phyloP scores from a whole-genome alignment of 2,329 filamentous ascomycete genomes.

The Arthrocladium fulminans region DNA sequence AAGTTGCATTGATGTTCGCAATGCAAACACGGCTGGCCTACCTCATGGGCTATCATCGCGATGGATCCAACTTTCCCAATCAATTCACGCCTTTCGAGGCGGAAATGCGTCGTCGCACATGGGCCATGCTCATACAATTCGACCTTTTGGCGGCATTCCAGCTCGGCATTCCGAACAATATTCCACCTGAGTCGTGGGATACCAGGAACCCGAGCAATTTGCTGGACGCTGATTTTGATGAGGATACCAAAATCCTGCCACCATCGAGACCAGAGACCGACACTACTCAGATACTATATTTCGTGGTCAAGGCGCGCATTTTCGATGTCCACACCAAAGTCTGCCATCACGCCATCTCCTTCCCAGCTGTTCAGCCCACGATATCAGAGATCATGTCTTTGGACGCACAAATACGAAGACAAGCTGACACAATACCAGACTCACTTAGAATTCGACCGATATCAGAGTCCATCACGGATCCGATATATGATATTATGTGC shows the following conservation, averaged over 20 bases:
- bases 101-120: slow-evolving; percentile 42
- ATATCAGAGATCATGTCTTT: slow-evolving; percentile 21
- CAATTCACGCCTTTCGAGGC: slow-evolving; percentile 46
- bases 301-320: slow-evolving; percentile 27
- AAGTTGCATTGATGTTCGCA: slow-evolving; percentile 47
- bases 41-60: slow-evolving; percentile 54
- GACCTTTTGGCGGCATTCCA: slow-evolving; percentile 56
- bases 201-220: slow-evolving; percentile 52
- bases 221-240: slow-evolving; percentile 51
- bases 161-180: slow-evolving; percentile 54
- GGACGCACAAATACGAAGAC: slow-evolving; percentile 21
- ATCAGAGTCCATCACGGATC: slow-evolving; percentile 37
- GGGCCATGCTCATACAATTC: slow-evolving; percentile 42
- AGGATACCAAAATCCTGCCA: slow-evolving; percentile 44
- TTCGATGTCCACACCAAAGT: slow-evolving; percentile 25
- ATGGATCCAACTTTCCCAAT: slow-evolving; percentile 31
- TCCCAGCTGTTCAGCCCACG: slow-evolving; percentile 10
- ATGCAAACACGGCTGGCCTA: slow-evolving; percentile 52
- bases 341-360: slow-evolving; percentile 25
- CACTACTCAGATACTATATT: slow-evolving; percentile 33
- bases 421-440: slow-evolving; percentile 19
- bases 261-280: slow-evolving; percentile 42
- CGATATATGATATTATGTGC: slow-evolving; percentile 43
- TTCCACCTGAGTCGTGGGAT: slow-evolving; percentile 53
- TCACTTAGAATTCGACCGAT: slow-evolving; percentile 18